Evolutionary conservation across 768 basidiomycete species (phyloP), one percentile per base, ranked within the genome.

Genomic region (Suillus subluteus): DNA sequence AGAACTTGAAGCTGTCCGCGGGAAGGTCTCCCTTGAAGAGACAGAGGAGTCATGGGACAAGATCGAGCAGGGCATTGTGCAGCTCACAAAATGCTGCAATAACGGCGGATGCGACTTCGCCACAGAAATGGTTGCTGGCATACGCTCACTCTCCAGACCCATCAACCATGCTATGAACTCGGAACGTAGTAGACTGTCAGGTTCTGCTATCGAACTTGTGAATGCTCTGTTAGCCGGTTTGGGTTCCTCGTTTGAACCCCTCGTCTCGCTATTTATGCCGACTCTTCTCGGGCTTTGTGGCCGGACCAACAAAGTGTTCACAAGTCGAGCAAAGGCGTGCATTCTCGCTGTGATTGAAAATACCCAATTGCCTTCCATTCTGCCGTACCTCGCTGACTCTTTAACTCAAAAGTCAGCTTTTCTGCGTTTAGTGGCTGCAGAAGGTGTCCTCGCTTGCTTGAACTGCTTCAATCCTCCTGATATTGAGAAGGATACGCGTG

Each of bases 31-130:
- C 63, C 79, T 86, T 16, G 72, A 82, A 41, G 93, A 95, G 75
- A 87, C 90, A 4, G 93, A 95, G 74, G 91, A 95, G 37, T 87
- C 87, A 16, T 95, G 93, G 93, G 91, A 93, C 65, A 80, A 76
- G 21, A 91, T 94, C 58, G 75, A 83, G 3, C 80, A 83, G 43
- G 82, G 82, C 5, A 72, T 92, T 61, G 64, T 72, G 26, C 74
- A 79, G 16, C 75, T 94, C 26, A 81, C 81, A 2, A 74, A 77
- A 6, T 74, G 90, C 6, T 86, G 82, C 68, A 81, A 82, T 43
- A 82, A 85, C 62, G 86, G 85, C 30, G 87, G 81, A 21, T 83
- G 81, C 69, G 84, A 87, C 41, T 81, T 81, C 58, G 81, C 87
- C 15, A 65, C 79, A 4, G 86, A 88, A 54, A 77, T 91, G 54